phyloP scores from a whole-genome alignment of 2,329 filamentous ascomycete genomes.

The Myriosclerotinia duriaeana region DNA sequence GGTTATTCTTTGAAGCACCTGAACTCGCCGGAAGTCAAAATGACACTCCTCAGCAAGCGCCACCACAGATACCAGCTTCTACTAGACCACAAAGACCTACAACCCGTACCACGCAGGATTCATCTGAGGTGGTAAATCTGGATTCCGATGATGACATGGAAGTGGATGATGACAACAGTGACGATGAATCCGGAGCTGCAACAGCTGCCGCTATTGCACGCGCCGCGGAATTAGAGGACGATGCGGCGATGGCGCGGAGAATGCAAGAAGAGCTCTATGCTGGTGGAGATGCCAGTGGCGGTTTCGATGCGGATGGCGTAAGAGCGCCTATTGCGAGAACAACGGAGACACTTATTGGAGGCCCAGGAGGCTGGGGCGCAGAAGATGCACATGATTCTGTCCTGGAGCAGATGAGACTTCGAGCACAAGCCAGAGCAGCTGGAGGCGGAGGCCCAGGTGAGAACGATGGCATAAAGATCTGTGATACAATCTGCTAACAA shows the following conservation, averaged over 20 bases:
- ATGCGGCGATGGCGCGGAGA: constrained; percentile 87
- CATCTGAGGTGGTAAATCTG: constrained; percentile 66
- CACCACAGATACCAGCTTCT: constrained; percentile 37
- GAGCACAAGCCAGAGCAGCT: constrained; percentile 36
- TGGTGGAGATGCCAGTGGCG: constrained; percentile 47
- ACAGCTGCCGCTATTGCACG: constrained; percentile 44
- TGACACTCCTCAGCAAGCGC: constrained; percentile 27
- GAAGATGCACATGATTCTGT: constrained; percentile 43
- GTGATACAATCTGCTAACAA: constrained; percentile 22
- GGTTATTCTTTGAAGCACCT: constrained; percentile 86
- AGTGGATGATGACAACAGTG: constrained; percentile 47
- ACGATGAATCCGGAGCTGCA: constrained; percentile 38
- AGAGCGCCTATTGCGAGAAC: constrained; percentile 88
- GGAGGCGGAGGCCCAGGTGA: constrained; percentile 26
- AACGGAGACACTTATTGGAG: constrained; percentile 86
- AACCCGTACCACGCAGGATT: constrained; percentile 46
- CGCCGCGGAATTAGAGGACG: constrained; percentile 71
- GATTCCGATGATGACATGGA: constrained; percentile 74
- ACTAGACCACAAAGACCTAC: constrained; percentile 33
- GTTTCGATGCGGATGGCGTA: constrained; percentile 59
- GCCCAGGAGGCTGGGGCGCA: constrained; percentile 51
- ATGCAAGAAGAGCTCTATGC: constrained; percentile 90
- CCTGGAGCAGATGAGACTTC: constrained; percentile 39
- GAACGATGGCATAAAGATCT: constrained; percentile 23
- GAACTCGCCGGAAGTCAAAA: constrained; percentile 53